Percentiles rank a stretch among this genome's conserved stretches.
These are phyloP conservation scores for Cryptococcus floricola DNA, from an alignment of 1,284 basidiomycete species.

Conservation along the genomic window DNA sequence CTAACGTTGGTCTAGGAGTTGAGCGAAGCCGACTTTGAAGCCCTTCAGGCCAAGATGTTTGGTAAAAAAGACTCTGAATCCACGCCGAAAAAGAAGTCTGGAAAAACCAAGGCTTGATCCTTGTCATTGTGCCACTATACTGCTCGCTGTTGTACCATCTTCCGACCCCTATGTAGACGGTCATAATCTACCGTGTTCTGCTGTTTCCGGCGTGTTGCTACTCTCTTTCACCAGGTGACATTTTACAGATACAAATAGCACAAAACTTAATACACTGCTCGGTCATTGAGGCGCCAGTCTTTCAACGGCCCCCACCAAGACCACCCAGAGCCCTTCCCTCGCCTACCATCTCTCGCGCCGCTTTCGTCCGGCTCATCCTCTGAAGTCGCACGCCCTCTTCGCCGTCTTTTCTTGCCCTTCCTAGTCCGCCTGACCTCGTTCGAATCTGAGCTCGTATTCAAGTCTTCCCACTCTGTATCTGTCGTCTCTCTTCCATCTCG, in stretches of 20 bases:
- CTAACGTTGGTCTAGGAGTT: slow-evolving; percentile 26
- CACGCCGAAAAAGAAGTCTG: slow-evolving; percentile 7
- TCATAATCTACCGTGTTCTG: background rate
- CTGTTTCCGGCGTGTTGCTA: background rate
- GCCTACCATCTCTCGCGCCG: slow-evolving; percentile 3
- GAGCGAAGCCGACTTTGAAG: slow-evolving; percentile 43
- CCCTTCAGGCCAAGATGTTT: slow-evolving; percentile 45
- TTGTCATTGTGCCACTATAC: background rate
- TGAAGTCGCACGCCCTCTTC: background rate
- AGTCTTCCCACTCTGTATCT: slow-evolving; percentile 31
- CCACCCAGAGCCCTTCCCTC: slow-evolving; percentile 24
- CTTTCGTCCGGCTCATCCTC: background rate
- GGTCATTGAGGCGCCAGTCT: slow-evolving; percentile 38
- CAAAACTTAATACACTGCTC: background rate
- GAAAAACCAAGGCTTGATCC: slow-evolving; percentile 1
- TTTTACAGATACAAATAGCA: background rate
- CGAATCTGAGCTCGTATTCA: slow-evolving; percentile 12
- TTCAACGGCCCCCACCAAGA: slow-evolving; percentile 48
- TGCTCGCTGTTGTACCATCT: background rate
- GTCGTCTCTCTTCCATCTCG: slow-evolving; percentile 2
- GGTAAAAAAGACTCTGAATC: slow-evolving; percentile 19
- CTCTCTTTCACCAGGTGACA: background rate
- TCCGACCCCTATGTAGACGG: background rate
- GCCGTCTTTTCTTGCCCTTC: slow-evolving; percentile 5
- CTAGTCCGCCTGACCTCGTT: background rate